phyloP scores from a whole-genome alignment of 2,329 filamentous ascomycete genomes.

The Aspergillus transmontanensis region DNA sequence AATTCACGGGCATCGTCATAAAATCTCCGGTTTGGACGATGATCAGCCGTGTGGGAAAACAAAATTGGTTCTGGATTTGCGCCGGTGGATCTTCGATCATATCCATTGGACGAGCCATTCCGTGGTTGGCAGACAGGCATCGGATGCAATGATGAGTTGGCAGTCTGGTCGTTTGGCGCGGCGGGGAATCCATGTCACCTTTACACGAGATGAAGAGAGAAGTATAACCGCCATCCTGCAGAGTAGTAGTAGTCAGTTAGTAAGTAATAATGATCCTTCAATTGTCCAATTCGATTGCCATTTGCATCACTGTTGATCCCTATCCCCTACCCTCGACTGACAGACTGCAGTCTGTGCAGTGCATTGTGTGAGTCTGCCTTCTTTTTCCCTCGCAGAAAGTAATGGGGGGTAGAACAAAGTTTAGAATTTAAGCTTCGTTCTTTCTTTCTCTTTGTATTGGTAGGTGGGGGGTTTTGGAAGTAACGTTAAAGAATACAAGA shows the following conservation, averaged over 20 bases:
- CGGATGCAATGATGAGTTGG: constrained; percentile 79
- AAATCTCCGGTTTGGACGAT: background rate
- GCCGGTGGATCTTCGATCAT: constrained; percentile 14
- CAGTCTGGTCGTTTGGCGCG: constrained; percentile 47
- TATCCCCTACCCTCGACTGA: constrained; percentile 4
- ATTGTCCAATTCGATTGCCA: constrained; percentile 9
- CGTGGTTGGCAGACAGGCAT: constrained; percentile 39
- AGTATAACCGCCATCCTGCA: constrained; percentile 5
- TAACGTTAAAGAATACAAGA: background rate
- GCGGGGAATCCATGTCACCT: constrained; percentile 53
- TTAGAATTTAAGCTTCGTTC: background rate
- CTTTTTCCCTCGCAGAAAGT: background rate
- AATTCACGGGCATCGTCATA: background rate
- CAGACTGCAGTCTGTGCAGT: constrained; percentile 17
- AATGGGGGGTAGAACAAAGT: background rate
- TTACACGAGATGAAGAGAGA: constrained; percentile 23
- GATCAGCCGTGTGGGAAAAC: constrained; percentile 13
- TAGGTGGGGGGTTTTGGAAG: background rate
- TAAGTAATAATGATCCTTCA: background rate
- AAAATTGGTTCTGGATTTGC: constrained; percentile 14
- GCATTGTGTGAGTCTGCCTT: constrained; percentile 18
- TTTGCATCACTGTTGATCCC: constrained; percentile 7
- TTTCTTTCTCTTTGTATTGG: background rate
- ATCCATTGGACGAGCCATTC: constrained; percentile 20
- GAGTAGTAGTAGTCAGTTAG: background rate